Evolutionary conservation across 1,139 yeast genomes (phyloP), one percentile per base, ranked within the genome.

Genomic region (Debaryomyces subglobosus): DNA sequence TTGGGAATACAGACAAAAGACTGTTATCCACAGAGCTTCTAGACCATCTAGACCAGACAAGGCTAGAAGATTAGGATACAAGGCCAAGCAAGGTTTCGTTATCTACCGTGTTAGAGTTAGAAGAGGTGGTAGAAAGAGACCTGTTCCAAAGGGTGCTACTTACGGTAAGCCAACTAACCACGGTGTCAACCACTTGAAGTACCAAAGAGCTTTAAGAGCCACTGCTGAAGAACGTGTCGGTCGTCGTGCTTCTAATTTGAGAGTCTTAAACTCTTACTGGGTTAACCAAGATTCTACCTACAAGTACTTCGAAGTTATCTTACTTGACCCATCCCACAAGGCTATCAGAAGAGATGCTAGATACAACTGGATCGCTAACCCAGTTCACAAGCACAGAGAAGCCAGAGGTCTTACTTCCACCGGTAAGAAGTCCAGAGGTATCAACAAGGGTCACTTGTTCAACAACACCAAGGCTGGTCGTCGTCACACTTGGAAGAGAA

Each of bases 151-250:
- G 94, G 99, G 99, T 89, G 98, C 97, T 71, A 94, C 98, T 76
- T 92, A 92, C 87, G 99, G 99, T 89, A 94, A 94, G 89, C 99
- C 99, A 86, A 94, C 99, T 84, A 94, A 94, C 96, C 96, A 90
- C 84, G 99, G 99, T 89, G 95, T 94, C 67, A 86, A 86, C 85
- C 97, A 94, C 80, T 89, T 94, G 84, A 94, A 94, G 85, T 92
- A 91, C 96, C 99, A 94, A 85, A 90, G 95, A 81, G 87, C 97
- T 61, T 84, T 90, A 78, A 90, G 96, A 80, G 83, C 96, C 66
- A 92, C 97, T 68, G 99, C 99, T 69, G 99, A 94, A 83, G 99
- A 94, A 84, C 91, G 98, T 85, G 96, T 92, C 70, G 99, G 97
- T 72, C 92, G 97, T 78, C 91, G 95, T 78, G 96, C 96, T 78